phyloP scores from a whole-genome alignment of 805 yeast species.

The Starmera caribaea region DNA sequence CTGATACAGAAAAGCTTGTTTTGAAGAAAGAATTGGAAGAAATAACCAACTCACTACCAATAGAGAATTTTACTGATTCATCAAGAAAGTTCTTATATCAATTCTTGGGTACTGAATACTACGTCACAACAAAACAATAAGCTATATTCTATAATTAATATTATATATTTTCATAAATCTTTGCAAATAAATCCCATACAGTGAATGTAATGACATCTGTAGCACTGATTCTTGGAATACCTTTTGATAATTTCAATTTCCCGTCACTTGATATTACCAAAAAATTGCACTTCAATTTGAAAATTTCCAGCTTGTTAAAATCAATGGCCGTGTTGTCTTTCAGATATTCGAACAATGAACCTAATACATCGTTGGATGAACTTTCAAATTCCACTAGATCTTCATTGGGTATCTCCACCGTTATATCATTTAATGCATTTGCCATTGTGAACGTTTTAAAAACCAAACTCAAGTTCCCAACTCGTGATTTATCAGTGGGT shows the following conservation, averaged over 20 bases:
- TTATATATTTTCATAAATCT: slow-evolving; percentile 7
- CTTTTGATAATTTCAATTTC: slow-evolving; percentile 11
- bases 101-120: slow-evolving; percentile 15
- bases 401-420: slow-evolving; percentile 17
- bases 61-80: slow-evolving; percentile 2
- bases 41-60: slow-evolving; percentile 13
- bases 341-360: slow-evolving; percentile 12
- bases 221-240: slow-evolving; percentile 10
- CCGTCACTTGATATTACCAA: slow-evolving; percentile 13
- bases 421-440: slow-evolving; percentile 14
- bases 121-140: slow-evolving; percentile 3
- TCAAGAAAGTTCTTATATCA: slow-evolving; percentile 6
- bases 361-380: slow-evolving; percentile 6
- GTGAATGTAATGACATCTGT: slow-evolving; percentile 14
- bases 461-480: slow-evolving; percentile 19
- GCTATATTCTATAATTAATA: too few species aligned
- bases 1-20: slow-evolving; percentile 25
- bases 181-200: slow-evolving; percentile 16
- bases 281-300: slow-evolving; percentile 12
- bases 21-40: slow-evolving; percentile 24
- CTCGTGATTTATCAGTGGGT: slow-evolving; percentile 6
- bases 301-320: slow-evolving; percentile 13
- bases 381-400: slow-evolving; percentile 15
- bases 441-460: slow-evolving; percentile 16
- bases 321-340: slow-evolving; percentile 21